Evolutionary conservation across 108 stramenopile species (phyloP), one percentile per base, ranked within the genome.

Genomic region (Mediolabrus comicus): DNA sequence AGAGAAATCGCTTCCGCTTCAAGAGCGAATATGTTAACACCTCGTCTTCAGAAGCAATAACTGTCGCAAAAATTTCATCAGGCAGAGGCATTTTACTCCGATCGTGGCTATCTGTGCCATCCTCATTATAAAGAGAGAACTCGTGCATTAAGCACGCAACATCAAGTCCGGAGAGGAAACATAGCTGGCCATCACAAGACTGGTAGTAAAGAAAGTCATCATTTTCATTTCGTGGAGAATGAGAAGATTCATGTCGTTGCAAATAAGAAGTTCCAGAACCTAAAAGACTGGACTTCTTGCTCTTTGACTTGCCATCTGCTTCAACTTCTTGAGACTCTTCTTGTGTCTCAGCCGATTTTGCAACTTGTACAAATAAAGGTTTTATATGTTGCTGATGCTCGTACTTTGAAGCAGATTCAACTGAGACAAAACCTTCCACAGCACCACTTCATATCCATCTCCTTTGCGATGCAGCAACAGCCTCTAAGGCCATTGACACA

Each of bases 161-260:
- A 70, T 94, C 87, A 75, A 94, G 84, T 1, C 88, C 84, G 52
- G 78, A 84, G 6, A 94, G 66, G 72, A 88, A 94, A 33, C 75
- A 79, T 9, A 84, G 60, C 67, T 87, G 87, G 12, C 92, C 92
- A 68, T 94, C 88, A 62, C 75, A 81, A 7, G 88, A 68, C 71
- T 94, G 92, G 75, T 89, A 94, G 39, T 49, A 75, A 1, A 63
- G 39, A 64, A 83, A 89, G 32, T 87, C 84, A 32, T 84, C 65
- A 11, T 60, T 34, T 11, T 82, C 77, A 12, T 81, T 75, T 31
- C 34, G 33, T 30, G 49, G 0, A 17, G 65, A 53, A 16, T n/a
- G 12, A 19, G 51, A 65, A 36, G 16, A 17, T 3, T 29, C 38
- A 53, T 51, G 32, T 34, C 28, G 53, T 4, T 22, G 0, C 46